A percentile compares a stretch with the other conserved stretches of the same genome.
Evolutionary conservation across 352 stramenopile genomes (phyloP).

Genomic region (Pythium brassicae): DNA sequence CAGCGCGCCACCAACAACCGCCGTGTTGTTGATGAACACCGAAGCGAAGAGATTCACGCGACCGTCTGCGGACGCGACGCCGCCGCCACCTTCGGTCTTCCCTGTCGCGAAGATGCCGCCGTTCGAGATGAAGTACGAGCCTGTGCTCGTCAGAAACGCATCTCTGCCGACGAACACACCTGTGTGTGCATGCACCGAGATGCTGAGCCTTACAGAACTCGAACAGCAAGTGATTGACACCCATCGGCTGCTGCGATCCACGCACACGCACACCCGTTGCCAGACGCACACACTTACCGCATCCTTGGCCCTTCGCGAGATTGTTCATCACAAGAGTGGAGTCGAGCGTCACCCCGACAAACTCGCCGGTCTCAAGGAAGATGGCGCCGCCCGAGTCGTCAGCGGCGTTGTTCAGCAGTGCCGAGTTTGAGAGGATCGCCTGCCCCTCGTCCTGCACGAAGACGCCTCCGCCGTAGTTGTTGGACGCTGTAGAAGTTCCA

Average conservation of each 20-base stretch:
- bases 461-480: conserved; percentile 45
- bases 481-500: conserved; percentile 20
- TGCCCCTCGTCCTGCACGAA: conserved; percentile 33
- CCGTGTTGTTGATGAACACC: conserved; percentile 43
- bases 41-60: conserved; percentile 26
- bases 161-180: conserved; percentile 51
- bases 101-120: conserved; percentile 37
- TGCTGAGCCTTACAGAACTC: not conserved
- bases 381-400: conserved; percentile 59
- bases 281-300: conserved; percentile 19
- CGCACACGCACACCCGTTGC: not conserved
- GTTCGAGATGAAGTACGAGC: conserved; percentile 31
- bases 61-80: conserved; percentile 37
- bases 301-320: conserved; percentile 37
- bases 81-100: conserved; percentile 56
- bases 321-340: conserved; percentile 26
- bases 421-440: conserved; percentile 18
- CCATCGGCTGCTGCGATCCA: not conserved
- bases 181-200: conserved; percentile 2
- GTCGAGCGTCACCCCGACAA: conserved; percentile 29
- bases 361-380: conserved; percentile 48
- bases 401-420: conserved; percentile 36
- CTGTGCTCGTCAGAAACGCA: conserved; percentile 18
- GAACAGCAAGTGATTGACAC: not conserved
- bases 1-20: conserved; percentile 36